Conservation (phyloP, 1,139 yeast genomes). For the Pichia sp. region DNA sequence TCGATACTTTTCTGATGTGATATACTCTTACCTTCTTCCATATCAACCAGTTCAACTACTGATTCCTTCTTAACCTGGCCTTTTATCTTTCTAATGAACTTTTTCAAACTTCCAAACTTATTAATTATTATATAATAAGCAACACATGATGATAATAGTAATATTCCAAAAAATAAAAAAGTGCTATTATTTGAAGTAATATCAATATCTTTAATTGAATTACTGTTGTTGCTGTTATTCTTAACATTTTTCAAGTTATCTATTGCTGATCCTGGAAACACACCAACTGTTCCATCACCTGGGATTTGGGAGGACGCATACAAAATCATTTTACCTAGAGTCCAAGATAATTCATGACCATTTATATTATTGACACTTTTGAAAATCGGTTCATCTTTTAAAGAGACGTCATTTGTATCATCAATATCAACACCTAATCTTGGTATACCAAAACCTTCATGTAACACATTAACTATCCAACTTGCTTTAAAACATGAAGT, state of each 20-base stretch:
- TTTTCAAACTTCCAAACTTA: slow-evolving; percentile 13
- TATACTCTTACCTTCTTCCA: slow-evolving; percentile 19
- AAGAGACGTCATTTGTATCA: slow-evolving; percentile 24
- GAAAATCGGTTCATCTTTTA: slow-evolving; percentile 33
- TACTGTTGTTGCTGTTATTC: background rate
- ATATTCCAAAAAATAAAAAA: background rate
- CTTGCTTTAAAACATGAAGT: slow-evolving; percentile 79
- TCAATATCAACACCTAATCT: slow-evolving; percentile 53
- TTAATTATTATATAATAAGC: slow-evolving; percentile 6
- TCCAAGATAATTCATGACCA: slow-evolving; percentile 76
- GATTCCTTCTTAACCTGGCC: slow-evolving; percentile 5
- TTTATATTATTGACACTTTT: slow-evolving; percentile 59
- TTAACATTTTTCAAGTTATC: background rate
- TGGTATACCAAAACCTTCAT: slow-evolving; percentile 75
- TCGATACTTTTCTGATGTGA: slow-evolving; percentile 7
- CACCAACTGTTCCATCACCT: slow-evolving; percentile 18
- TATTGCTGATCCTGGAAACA: slow-evolving; percentile 15
- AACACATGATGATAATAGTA: background rate
- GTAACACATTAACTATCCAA: slow-evolving; percentile 71
- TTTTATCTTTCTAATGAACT: slow-evolving; percentile 5
- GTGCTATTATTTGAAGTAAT: background rate
- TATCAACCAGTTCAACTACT: slow-evolving; percentile 11
- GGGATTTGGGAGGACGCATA: slow-evolving; percentile 34
- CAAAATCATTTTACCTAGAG: slow-evolving; percentile 71
- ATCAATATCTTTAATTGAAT: background rate